phyloP scores from a whole-genome alignment of 148 eudicot species.

The Polygonum maritimum region DNA sequence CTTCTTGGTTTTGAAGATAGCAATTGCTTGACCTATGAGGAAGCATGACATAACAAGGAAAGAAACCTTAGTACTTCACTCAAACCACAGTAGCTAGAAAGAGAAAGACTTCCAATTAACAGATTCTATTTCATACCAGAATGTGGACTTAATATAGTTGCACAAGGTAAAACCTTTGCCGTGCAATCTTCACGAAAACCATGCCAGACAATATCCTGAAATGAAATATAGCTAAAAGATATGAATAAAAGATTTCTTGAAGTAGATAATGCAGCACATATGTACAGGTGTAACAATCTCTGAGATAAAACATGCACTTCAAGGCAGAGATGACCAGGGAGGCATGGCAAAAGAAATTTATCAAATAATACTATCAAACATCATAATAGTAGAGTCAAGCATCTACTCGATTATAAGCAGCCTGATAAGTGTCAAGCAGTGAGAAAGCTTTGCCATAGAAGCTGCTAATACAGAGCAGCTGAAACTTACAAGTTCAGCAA shows the following conservation, averaged over 20 bases:
- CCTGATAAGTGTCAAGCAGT: background rate
- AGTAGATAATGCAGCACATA: background rate
- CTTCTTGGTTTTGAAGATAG: constrained; percentile 35
- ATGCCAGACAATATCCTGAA: constrained; percentile 60
- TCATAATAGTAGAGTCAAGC: background rate
- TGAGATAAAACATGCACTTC: background rate
- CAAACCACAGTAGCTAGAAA: background rate
- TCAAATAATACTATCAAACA: background rate
- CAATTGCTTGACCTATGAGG: constrained; percentile 47
- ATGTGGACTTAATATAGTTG: constrained; percentile 37
- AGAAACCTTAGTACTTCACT: background rate
- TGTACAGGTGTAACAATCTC: background rate
- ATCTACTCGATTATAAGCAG: background rate
- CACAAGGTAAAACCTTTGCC: constrained; percentile 47
- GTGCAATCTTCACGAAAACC: constrained; percentile 45
- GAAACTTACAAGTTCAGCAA: background rate
- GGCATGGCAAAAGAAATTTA: background rate
- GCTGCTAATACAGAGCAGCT: background rate
- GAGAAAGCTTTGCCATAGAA: background rate
- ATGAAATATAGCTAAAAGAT: constrained; percentile 10
- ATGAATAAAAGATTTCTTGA: background rate
- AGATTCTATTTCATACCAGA: constrained; percentile 34
- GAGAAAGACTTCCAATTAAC: background rate
- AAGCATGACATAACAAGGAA: background rate
- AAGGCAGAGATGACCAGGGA: background rate